Percentiles rank a stretch among this genome's conserved stretches.
Evolutionary conservation across 352 stramenopile species (phyloP).

Genomic region (Halophytophthora polymorphica): DNA sequence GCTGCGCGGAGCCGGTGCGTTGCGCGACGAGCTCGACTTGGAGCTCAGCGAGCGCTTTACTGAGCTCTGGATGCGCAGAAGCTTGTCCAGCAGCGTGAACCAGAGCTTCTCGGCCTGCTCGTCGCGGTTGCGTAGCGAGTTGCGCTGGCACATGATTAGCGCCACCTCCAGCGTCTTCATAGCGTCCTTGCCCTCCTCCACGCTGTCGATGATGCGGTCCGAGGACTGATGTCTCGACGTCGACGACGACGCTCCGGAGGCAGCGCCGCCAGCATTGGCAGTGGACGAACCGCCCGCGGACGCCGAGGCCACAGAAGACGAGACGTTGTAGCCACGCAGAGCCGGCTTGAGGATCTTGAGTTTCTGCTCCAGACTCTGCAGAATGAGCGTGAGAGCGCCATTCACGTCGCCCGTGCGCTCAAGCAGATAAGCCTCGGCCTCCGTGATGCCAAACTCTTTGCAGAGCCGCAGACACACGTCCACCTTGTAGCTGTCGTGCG

Average conservation of each 20-base stretch:
- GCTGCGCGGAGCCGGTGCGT: conserved; percentile 30
- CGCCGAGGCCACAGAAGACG: conserved; percentile 27
- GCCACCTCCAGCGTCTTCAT: conserved; percentile 90
- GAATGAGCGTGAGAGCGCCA: conserved; percentile 90
- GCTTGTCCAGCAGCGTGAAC: conserved; percentile 93
- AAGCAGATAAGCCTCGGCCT: conserved; percentile 90
- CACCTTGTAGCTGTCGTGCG: conserved; percentile 87
- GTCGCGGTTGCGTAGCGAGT: conserved; percentile 81
- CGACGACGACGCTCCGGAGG: conserved; percentile 9
- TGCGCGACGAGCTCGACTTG: conserved; percentile 57
- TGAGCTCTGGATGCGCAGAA: conserved; percentile 91
- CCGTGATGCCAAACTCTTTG: conserved; percentile 82
- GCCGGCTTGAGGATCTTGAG: conserved; percentile 90
- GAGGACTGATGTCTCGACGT: conserved; percentile 49
- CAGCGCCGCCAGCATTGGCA: conserved; percentile 6
- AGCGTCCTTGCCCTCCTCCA: conserved; percentile 69
- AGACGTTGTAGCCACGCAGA: conserved; percentile 70
- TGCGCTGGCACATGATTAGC: conserved; percentile 93
- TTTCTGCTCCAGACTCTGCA: conserved; percentile 91
- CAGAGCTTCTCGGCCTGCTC: conserved; percentile 92
- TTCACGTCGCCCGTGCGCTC: conserved; percentile 92
- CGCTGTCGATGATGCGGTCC: conserved; percentile 82
- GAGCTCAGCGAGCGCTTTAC: conserved; percentile 87
- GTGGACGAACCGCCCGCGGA: conserved; percentile 24
- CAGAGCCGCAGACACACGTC: conserved; percentile 81